Evolutionary conservation across 2,329 filamentous ascomycete genomes (phyloP).

Genomic region (Xenoacremonium recifei): DNA sequence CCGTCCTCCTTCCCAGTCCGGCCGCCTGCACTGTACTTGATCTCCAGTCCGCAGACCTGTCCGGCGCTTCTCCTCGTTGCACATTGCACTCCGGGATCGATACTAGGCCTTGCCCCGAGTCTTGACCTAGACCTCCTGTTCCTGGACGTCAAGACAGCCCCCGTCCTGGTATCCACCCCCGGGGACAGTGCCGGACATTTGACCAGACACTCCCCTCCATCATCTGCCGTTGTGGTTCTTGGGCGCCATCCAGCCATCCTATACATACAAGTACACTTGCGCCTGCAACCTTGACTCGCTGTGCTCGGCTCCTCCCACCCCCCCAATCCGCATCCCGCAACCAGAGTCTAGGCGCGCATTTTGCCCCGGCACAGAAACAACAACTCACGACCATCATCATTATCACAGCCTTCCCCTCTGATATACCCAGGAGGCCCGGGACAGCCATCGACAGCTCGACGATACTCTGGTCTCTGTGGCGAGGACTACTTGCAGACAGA

Average conservation of each 20-base stretch:
- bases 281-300: conserved; percentile 37
- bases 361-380: too few relatives aligned
- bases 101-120: conserved; percentile 24
- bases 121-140: conserved; percentile 34
- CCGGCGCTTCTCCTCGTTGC: conserved; percentile 23
- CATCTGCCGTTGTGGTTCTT: conserved; percentile 45
- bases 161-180: conserved; percentile 40
- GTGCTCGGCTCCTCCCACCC: conserved; percentile 14
- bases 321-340: too few relatives aligned
- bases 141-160: conserved; percentile 37
- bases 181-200: conserved; percentile 49
- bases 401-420: too few relatives aligned
- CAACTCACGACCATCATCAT: too few relatives aligned
- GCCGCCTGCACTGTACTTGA: conserved; percentile 40
- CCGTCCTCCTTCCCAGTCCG: conserved; percentile 49
- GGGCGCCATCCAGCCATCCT: conserved; percentile 41
- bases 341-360: too few relatives aligned
- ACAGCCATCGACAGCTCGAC: too few relatives aligned
- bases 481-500: too few relatives aligned
- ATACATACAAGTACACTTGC: conserved; percentile 47
- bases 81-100: conserved; percentile 27
- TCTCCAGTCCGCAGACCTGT: conserved; percentile 25
- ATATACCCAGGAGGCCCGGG: too few relatives aligned
- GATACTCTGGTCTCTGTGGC: too few relatives aligned
- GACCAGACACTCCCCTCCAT: conserved; percentile 48